A percentile compares a stretch with the other conserved stretches of the same genome.
phyloP scores from a whole-genome alignment of 176 grass and related monocot species.

The Hordeum vulgare region DNA sequence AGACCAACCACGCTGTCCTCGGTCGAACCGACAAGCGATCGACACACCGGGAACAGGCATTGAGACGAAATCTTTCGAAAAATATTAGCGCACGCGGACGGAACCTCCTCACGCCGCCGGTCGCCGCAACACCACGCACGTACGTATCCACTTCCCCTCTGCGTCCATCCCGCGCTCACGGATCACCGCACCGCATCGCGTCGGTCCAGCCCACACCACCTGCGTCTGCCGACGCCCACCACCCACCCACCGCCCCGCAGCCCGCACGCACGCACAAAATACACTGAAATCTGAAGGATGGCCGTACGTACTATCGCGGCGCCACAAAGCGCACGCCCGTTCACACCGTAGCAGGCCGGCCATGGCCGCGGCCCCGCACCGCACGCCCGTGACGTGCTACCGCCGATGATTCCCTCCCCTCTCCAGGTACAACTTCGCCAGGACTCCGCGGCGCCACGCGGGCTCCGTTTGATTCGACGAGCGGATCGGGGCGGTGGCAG shows the following conservation, averaged over 20 bases:
- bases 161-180: not conserved
- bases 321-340: constrained; percentile 25
- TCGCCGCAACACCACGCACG: not conserved
- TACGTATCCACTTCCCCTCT: not conserved
- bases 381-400: not conserved
- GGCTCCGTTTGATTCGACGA: not conserved
- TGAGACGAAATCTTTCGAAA: not conserved
- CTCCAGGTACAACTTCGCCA: not conserved
- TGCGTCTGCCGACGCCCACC: not conserved
- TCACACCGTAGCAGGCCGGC: constrained; percentile 17
- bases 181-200: not conserved
- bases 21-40: constrained; percentile 5
- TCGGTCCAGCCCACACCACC: not conserved
- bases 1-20: not conserved
- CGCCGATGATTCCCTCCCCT: not conserved
- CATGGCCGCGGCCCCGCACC: no score
- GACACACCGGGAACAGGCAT: constrained; percentile 6
- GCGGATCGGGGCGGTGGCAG: not conserved
- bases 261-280: not conserved
- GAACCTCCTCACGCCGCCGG: constrained; percentile 23
- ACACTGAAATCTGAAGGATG: not conserved
- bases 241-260: not conserved
- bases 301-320: constrained; percentile 11
- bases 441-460: not conserved
- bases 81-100: constrained; percentile 1